Conservation (phyloP, 192 early-diverging fungal genomes). For the Umbelopsis isabellina region DNA sequence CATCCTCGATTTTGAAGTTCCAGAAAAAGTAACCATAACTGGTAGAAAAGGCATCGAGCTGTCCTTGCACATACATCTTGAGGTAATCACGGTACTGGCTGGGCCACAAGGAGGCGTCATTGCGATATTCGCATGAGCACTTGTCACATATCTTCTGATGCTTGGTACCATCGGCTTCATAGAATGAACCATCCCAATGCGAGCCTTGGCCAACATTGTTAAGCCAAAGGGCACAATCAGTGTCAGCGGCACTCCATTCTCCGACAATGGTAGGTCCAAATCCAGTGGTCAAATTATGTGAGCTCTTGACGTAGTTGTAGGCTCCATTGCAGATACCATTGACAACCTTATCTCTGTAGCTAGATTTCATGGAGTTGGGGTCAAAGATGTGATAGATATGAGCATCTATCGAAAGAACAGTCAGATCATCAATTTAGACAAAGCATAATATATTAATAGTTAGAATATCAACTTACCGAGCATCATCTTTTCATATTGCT, state of each 20-base stretch:
- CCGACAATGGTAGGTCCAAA: conserved; percentile 66
- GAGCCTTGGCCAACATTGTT: conserved; percentile 60
- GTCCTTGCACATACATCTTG: conserved; percentile 50
- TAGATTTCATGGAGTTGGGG: conserved; percentile 26
- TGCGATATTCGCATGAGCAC: conserved; percentile 54
- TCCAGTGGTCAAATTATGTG: conserved; percentile 24
- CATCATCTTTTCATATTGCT: conserved; percentile 34
- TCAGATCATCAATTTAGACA: conserved; percentile 7
- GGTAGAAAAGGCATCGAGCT: conserved; percentile 61
- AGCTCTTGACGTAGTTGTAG: not conserved
- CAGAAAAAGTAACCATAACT: conserved; percentile 61
- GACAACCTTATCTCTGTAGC: conserved; percentile 13
- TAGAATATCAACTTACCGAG: conserved; percentile 29
- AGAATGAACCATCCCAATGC: conserved; percentile 61
- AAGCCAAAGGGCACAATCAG: conserved; percentile 68
- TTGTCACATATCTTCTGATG: conserved; percentile 44
- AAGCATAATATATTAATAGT: not conserved
- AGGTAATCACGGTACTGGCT: conserved; percentile 43
- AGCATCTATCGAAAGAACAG: conserved; percentile 25
- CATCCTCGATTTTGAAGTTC: conserved; percentile 58
- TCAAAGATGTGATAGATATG: conserved; percentile 48
- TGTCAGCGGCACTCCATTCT: conserved; percentile 66
- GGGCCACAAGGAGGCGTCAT: conserved; percentile 45
- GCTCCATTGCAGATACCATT: conserved; percentile 17
- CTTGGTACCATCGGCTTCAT: conserved; percentile 28